Base-by-base conservation (phyloP, 148 eudicot species). In the Fagopyrum esculentum region DNA sequence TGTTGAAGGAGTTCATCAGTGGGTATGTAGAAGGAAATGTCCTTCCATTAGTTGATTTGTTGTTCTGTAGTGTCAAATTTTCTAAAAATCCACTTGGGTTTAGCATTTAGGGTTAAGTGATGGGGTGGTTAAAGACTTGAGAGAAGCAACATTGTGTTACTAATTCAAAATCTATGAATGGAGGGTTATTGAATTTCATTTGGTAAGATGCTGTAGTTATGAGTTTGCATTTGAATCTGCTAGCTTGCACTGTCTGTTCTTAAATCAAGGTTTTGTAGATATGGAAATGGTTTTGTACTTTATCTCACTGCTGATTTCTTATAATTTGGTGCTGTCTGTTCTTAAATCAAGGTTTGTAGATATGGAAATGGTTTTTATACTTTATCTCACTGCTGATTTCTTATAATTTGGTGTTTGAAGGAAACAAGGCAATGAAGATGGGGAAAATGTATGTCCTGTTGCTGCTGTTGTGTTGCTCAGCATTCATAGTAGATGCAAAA, bases 401-500 rank as follows among this genome's bases (percentile, higher is more conserved):
- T 1, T 5, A 35, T 13, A 35, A 30, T 64, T 64, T 30, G 48
- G 60, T 74, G 73, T 15, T 35, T 35, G 50, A 71, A 45, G 73
- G 52, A 45, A 49, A 71, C 17, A 8, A 43, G 44, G 44, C 5
- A 72, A 22, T 8, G 40, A 45, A 51, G 45, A 22, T 49, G 74
- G 74, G 74, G 74, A 45, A 22, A 17, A 19, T 48, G 12, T 7
- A 6, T 48, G 43, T 47, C 15, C n/a, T 55, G 76, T 22, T 80
- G 54, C 6, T 80, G 16, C 61, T 82, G 35, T 5, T 80, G 30
- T 74, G 77, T 49, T 81, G 74, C 43, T 80, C 76, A 68, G 72
- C 79, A 78, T 44, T 79, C 64, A 63, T 59, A 35, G 74, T 84
- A 80, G 80, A 85, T 72, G 82, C 90, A 75, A 85, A 82, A 7